Evolutionary conservation across 352 stramenopile species (phyloP), one percentile per base, ranked within the genome.

Genomic region (Phytophthora macrochlamydospora): DNA sequence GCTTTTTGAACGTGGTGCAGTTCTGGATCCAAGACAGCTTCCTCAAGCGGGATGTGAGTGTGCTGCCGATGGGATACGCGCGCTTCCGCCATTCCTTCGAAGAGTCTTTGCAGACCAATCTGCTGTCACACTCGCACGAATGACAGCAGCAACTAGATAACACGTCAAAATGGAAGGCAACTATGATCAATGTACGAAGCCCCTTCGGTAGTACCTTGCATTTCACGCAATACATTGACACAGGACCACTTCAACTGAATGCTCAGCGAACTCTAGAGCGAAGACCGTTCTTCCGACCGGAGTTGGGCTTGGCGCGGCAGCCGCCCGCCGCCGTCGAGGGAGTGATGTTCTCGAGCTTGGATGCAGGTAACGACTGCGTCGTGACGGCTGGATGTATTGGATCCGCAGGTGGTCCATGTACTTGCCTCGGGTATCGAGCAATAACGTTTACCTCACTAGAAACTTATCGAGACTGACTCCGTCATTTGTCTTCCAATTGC

Each of bases 1-100:
- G 78, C 56, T 92, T 94, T 64, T 74, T 94, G 51, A 94, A 94
- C 67, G 67, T 93, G 29, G 78, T 91, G 51, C 85, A 94, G 71
- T 93, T 94, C 63, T 94, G 86, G 87, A 91, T 94, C 64, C 86
- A 94, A 65, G 83, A 93, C 62, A 93, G 79, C 51, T 94, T 92
- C 57, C 79, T 94, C 43, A 94, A 94, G 69, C 79, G 83, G 24
- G 86, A 92, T 48, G 72, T 85, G 9, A 89, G 78, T 55, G 84
- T 89, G 32, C 40, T 90, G 4, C 76, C 84, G 18, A 73, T 71
- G 1, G 69, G 76, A 55, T 92, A 90, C 69, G 79, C 78, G 18
- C 76, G 71, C 59, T 87, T 89, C 57, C 75, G 80, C 52, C 78
- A 91, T 49, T 83, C 65, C 18, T 87, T 90, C 52, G 83, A 92